Evolutionary conservation across 495 filamentous ascomycete species (phyloP), one percentile per base, ranked within the genome.

Genomic region (Penicillium longicatenatum): DNA sequence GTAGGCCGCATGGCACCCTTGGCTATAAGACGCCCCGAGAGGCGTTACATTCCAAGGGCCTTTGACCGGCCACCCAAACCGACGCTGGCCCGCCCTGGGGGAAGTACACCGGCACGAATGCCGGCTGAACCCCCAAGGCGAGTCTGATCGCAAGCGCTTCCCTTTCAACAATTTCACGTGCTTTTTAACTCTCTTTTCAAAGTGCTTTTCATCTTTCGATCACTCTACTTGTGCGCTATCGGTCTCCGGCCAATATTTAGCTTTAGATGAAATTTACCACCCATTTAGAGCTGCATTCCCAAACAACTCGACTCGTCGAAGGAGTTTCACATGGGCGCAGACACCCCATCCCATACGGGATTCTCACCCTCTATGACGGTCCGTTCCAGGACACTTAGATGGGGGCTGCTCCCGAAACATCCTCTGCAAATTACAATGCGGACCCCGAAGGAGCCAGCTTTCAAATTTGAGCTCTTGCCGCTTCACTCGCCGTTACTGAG

Each of bases 161-260:
- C 83, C 83, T 86, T 85, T 86, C 80, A 87, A 85, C 80, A 87
- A 86, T 86, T 87, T 87, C 81, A 86, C 84, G 80, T 86, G 77
- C 83, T 87, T 70, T 87, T 87, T 86, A 86, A 81, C 85, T 86
- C 77, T 84, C 80, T 86, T 86, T 86, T 87, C 83, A 60, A 60
- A 60, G 58, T 60, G 58, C 58, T 60, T 60, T 60, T 60, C 58
- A 60, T 60, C 58, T 60, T 60, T 60, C 58, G 58, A 86, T 86
- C 79, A 86, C 81, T 85, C 77, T 86, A 87, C 82, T 87, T 87
- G 80, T 86, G 78, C 82, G 82, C 82, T 87, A 86, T 86, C 80
- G 80, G 82, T 86, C 82, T 87, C 81, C 82, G 76, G 81, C 81
- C 79, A 70, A 70, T 86, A 85, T 86, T 86, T 87, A 87, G 83